A percentile compares a stretch with the other conserved stretches of the same genome.
Conservation (phyloP, 192 early-diverging fungal genomes). For the Podila epicladia region DNA sequence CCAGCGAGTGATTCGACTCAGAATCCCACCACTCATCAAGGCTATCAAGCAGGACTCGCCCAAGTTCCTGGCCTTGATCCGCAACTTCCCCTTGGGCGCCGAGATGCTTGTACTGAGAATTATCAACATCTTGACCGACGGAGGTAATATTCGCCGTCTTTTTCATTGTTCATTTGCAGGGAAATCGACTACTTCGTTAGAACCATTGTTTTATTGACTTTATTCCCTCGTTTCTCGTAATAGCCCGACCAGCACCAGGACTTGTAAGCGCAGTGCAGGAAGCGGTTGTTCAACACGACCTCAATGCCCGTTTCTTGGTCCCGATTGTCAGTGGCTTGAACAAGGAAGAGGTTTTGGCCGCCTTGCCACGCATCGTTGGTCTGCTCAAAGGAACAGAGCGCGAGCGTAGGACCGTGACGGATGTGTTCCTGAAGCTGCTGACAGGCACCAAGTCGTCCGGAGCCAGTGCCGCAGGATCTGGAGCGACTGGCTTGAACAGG, state of each 20-base stretch:
- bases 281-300: constrained; percentile 58
- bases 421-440: constrained; percentile 69
- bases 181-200: too few relatives aligned
- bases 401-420: constrained; percentile 66
- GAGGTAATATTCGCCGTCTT: constrained; percentile 35
- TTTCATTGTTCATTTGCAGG: constrained; percentile 4
- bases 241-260: constrained; percentile 55
- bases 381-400: constrained; percentile 72
- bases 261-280: constrained; percentile 66
- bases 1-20: constrained; percentile 62
- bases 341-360: constrained; percentile 67
- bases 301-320: constrained; percentile 75
- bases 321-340: constrained; percentile 70
- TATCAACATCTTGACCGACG: constrained; percentile 70
- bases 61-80: constrained; percentile 63
- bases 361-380: constrained; percentile 69
- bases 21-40: constrained; percentile 74
- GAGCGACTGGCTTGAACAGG: background rate
- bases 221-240: constrained; percentile 8
- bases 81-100: constrained; percentile 74
- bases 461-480: background rate
- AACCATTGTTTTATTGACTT: background rate
- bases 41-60: constrained; percentile 66
- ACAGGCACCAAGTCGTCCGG: constrained; percentile 30
- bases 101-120: constrained; percentile 74